Evolutionary conservation across 192 early-diverging fungal genomes (phyloP).

Genomic region (Entomortierella chlamydospora): DNA sequence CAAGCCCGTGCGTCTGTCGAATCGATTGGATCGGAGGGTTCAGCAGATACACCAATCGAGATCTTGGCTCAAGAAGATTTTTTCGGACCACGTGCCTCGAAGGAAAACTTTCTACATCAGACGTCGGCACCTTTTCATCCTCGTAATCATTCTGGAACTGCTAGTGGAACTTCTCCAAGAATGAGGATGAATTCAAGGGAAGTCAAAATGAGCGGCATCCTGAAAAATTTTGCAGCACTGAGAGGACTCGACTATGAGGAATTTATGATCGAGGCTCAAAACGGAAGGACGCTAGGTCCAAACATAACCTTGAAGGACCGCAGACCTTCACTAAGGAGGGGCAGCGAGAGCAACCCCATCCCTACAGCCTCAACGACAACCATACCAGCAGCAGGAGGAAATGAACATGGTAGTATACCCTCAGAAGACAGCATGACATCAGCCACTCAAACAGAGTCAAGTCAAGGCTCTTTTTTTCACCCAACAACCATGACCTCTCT

Average conservation of each 20-base stretch:
- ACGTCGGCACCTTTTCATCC: background rate
- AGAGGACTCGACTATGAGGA: conserved; percentile 42
- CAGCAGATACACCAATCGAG: conserved; percentile 33
- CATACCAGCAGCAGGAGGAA: background rate
- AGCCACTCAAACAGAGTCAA: background rate
- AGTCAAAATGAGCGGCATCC: conserved; percentile 47
- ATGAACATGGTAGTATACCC: conserved; percentile 17
- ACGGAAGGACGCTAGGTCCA: background rate
- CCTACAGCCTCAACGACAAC: background rate
- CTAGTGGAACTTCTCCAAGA: background rate
- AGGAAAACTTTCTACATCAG: conserved; percentile 1
- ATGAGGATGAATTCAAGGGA: conserved; percentile 23
- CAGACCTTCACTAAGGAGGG: background rate
- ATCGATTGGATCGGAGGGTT: conserved; percentile 22
- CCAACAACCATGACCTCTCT: background rate
- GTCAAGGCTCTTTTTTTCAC: background rate
- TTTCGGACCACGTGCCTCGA: conserved; percentile 15
- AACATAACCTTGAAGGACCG: conserved; percentile 5
- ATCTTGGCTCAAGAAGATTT: conserved; percentile 40
- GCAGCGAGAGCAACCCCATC: background rate
- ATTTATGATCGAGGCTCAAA: conserved; percentile 9
- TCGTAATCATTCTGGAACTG: background rate
- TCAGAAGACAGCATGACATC: background rate
- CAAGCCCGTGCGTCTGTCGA: conserved; percentile 17
- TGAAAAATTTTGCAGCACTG: conserved; percentile 33